phyloP scores from a whole-genome alignment of 176 grass and related monocot species.

The Juncus inflexus region DNA sequence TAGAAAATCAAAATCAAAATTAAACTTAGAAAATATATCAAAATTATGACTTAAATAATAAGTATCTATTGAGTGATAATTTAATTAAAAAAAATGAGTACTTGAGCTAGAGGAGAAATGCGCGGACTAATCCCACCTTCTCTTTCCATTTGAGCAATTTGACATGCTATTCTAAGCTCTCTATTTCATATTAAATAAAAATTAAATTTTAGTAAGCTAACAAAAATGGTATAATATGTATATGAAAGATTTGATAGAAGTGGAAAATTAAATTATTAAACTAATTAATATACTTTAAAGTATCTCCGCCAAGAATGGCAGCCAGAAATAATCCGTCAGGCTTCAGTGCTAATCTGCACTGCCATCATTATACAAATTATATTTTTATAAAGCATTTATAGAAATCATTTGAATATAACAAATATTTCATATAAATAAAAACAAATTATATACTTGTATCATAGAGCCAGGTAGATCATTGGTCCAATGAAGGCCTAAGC shows the following conservation, averaged over 20 bases:
- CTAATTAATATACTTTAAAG: conserved; percentile 56
- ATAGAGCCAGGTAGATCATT: conserved; percentile 97
- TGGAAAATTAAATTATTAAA: not conserved
- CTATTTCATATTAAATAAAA: conserved; percentile 31
- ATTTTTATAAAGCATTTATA: conserved; percentile 2
- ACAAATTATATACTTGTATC: conserved; percentile 60
- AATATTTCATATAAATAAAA: not conserved
- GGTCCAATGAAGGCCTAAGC: conserved; percentile 97
- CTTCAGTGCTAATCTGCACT: conserved; percentile 81
- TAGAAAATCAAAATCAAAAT: conserved; percentile 28
- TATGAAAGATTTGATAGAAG: not conserved
- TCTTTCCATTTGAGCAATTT: conserved; percentile 93
- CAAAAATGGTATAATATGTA: conserved; percentile 14
- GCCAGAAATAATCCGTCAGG: conserved; percentile 94
- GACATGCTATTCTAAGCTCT: conserved; percentile 95
- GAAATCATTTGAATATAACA: not conserved
- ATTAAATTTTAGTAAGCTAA: conserved; percentile 19
- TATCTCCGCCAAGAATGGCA: conserved; percentile 89
- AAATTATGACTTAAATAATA: not conserved
- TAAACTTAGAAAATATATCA: not conserved
- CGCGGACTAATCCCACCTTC: conserved; percentile 91
- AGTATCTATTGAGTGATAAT: not conserved
- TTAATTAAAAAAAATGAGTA: conserved; percentile 32
- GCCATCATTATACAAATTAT: conserved; percentile 25
- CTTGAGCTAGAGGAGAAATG: conserved; percentile 90